Conservation (phyloP, 441 rosid genomes). For the Kokia cookei region DNA sequence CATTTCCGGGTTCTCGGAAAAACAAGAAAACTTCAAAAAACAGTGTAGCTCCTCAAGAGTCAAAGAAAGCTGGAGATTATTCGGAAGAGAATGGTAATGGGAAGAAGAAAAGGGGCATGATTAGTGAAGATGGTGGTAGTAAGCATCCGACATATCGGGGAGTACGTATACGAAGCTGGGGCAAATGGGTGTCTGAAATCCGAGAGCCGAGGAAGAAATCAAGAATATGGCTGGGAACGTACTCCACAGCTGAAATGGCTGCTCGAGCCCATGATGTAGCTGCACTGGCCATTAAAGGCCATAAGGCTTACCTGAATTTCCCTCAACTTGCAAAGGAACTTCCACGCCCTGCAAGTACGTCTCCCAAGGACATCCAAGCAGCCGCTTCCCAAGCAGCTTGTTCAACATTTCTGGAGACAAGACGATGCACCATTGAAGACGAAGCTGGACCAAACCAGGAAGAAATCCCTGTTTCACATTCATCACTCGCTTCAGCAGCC, state of each 20-base stretch:
- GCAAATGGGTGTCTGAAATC: slow-evolving; percentile 83
- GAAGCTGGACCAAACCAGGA: slow-evolving; percentile 16
- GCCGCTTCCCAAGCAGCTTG: slow-evolving; percentile 63
- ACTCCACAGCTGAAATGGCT: slow-evolving; percentile 70
- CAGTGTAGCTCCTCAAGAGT: slow-evolving; percentile 11
- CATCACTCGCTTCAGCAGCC: slow-evolving; percentile 18
- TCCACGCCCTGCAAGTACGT: slow-evolving; percentile 50
- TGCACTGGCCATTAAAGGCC: slow-evolving; percentile 67
- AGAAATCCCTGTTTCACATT: slow-evolving; percentile 6
- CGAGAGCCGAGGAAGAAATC: slow-evolving; percentile 74
- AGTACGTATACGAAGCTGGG: slow-evolving; percentile 70
- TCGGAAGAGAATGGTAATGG: slow-evolving; percentile 3
- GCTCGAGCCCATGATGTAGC: slow-evolving; percentile 86
- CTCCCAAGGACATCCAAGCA: slow-evolving; percentile 66
- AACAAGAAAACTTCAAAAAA: slow-evolving; percentile 10
- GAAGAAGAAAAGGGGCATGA: slow-evolving; percentile 20
- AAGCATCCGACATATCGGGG: slow-evolving; percentile 58
- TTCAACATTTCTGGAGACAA: slow-evolving; percentile 22
- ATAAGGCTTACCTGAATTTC: slow-evolving; percentile 56
- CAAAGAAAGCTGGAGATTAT: slow-evolving; percentile 21
- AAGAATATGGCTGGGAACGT: slow-evolving; percentile 82
- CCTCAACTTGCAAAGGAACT: slow-evolving; percentile 44
- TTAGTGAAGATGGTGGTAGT: slow-evolving; percentile 8
- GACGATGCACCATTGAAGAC: not conserved
- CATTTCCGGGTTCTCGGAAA: slow-evolving; percentile 3